phyloP scores from a whole-genome alignment of 345 rosid species.

The Ceriops decandra region DNA sequence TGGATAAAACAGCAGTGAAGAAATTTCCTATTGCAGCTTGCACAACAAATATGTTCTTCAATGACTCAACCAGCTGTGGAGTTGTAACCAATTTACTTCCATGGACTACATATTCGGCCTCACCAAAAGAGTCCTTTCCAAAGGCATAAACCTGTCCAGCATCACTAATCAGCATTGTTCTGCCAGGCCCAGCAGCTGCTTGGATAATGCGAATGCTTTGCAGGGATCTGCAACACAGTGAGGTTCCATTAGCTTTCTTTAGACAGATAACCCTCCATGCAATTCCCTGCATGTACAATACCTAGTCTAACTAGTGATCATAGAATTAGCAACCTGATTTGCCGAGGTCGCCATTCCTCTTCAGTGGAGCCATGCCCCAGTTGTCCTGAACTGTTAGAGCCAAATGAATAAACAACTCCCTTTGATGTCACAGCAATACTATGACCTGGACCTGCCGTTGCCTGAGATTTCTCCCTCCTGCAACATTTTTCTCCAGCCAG shows the following conservation, averaged over 20 bases:
- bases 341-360: conserved; percentile 81
- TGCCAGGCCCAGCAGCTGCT: conserved; percentile 79
- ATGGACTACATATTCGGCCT: conserved; percentile 55
- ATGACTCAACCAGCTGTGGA: conserved; percentile 74
- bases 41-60: conserved; percentile 76
- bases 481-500: conserved; percentile 78
- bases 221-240: conserved; percentile 81
- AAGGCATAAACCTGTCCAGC: conserved; percentile 79
- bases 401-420: conserved; percentile 79
- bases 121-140: conserved; percentile 81
- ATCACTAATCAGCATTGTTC: conserved; percentile 93
- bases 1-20: conserved; percentile 85
- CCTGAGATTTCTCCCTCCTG: conserved; percentile 93
- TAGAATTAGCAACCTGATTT: conserved; percentile 64
- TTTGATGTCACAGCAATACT: conserved; percentile 77
- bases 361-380: conserved; percentile 83
- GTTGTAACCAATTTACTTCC: conserved; percentile 59
- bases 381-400: conserved; percentile 81
- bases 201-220: conserved; percentile 87
- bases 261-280: conserved; percentile 26
- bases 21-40: conserved; percentile 89
- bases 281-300: conserved; percentile 27
- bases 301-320: conserved; percentile 30
- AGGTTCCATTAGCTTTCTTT: conserved; percentile 41
- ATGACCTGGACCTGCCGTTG: conserved; percentile 95